A percentile compares a stretch with the other conserved stretches of the same genome.
phyloP scores from a whole-genome alignment of 2,329 filamentous ascomycete species.

The Microascus cirrosus region DNA sequence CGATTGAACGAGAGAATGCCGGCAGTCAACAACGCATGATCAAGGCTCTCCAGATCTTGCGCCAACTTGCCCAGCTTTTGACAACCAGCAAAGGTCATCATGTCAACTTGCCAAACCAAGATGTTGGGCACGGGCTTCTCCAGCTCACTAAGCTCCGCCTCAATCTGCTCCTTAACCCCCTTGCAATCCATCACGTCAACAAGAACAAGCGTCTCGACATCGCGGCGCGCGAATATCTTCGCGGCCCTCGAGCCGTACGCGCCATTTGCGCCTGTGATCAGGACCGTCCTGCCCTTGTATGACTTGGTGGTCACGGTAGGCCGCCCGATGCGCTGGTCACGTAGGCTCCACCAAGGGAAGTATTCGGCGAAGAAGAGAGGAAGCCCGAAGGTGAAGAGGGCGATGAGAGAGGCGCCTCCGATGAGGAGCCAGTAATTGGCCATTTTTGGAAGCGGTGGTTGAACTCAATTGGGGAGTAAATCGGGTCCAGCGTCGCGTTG shows the following conservation, averaged over 20 bases:
- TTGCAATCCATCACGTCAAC: slow-evolving; percentile 22
- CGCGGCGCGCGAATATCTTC: slow-evolving; percentile 20
- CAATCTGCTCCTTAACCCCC: slow-evolving; percentile 20
- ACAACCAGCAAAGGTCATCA: slow-evolving; percentile 23
- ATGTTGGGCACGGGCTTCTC: slow-evolving; percentile 17
- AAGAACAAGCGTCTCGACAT: slow-evolving; percentile 21
- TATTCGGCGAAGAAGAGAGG: slow-evolving; percentile 20
- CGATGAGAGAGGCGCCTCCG: slow-evolving; percentile 7
- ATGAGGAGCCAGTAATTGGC: slow-evolving; percentile 7
- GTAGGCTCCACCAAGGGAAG: slow-evolving; percentile 21
- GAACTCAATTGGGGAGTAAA: too few species aligned
- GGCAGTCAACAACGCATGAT: slow-evolving; percentile 23
- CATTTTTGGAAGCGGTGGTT: slow-evolving; percentile 4
- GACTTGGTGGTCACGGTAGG: slow-evolving; percentile 21
- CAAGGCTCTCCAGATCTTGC: slow-evolving; percentile 15
- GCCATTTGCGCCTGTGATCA: slow-evolving; percentile 23
- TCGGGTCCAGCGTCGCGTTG: too few species aligned
- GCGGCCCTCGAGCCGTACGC: slow-evolving; percentile 23
- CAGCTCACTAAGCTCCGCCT: slow-evolving; percentile 14
- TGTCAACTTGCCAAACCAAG: slow-evolving; percentile 22
- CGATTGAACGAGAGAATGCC: slow-evolving; percentile 23
- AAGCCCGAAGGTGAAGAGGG: slow-evolving; percentile 17
- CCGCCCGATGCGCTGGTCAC: slow-evolving; percentile 18
- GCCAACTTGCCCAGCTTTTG: slow-evolving; percentile 17
- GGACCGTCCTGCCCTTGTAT: slow-evolving; percentile 21